phyloP scores from a whole-genome alignment of 2,329 filamentous ascomycete genomes.

The Daldinia sp. region DNA sequence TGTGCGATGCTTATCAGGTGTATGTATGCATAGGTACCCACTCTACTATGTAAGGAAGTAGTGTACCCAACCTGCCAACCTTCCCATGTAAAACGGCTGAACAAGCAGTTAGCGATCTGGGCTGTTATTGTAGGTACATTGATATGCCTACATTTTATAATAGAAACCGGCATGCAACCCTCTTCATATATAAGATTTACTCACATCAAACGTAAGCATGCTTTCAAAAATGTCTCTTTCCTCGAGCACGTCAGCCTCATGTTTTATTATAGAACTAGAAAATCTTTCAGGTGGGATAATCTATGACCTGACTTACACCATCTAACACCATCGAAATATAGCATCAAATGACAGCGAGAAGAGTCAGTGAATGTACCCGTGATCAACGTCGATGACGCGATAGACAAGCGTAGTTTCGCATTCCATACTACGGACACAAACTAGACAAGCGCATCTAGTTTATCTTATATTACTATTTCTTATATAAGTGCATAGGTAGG shows the following conservation, averaged over 20 bases:
- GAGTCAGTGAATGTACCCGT: slow-evolving; percentile 4
- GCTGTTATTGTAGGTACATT: background rate
- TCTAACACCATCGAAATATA: background rate
- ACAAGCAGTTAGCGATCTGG: background rate
- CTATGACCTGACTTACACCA: background rate
- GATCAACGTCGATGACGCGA: slow-evolving; percentile 14
- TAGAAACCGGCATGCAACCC: slow-evolving; percentile 9
- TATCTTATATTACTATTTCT: background rate
- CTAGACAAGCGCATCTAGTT: background rate
- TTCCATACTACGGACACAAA: background rate
- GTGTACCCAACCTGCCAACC: slow-evolving; percentile 6
- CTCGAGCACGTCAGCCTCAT: slow-evolving; percentile 16
- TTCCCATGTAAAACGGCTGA: background rate
- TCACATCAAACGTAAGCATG: slow-evolving; percentile 2
- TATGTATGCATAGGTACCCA: slow-evolving; percentile 6
- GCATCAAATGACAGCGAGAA: slow-evolving; percentile 3
- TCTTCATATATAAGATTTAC: background rate
- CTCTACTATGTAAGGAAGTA: slow-evolving; percentile 19
- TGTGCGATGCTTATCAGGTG: slow-evolving; percentile 10
- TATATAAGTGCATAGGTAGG: background rate
- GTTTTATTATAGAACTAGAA: slow-evolving; percentile 3
- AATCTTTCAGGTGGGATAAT: background rate
- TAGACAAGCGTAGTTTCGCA: slow-evolving; percentile 1
- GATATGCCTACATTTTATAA: slow-evolving; percentile 10
- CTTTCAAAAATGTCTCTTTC: slow-evolving; percentile 1